Percentiles rank a stretch among this genome's conserved stretches.
These are phyloP conservation scores for Aspergillus sp. DNA, from an alignment of 2,329 filamentous ascomycete genomes.

Conservation along the genomic window DNA sequence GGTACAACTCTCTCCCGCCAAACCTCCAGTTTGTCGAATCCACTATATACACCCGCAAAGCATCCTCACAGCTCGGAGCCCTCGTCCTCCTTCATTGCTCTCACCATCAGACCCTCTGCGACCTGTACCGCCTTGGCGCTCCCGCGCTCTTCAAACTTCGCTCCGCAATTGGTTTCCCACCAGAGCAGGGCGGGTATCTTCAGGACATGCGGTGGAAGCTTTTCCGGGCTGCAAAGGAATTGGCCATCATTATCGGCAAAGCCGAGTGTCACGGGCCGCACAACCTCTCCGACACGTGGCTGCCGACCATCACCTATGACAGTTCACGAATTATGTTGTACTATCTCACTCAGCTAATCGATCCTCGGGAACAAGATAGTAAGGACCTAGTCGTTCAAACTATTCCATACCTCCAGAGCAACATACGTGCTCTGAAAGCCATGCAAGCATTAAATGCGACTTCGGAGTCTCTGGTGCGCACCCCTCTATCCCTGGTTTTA, in stretches of 20 bases:
- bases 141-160: conserved; percentile 15
- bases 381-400: conserved; percentile 13
- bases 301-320: conserved; percentile 15
- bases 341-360: conserved; percentile 16
- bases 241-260: conserved; percentile 10
- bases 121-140: conserved; percentile 14
- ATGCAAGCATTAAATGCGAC: conserved; percentile 13
- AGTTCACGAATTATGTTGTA: conserved; percentile 18
- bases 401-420: conserved; percentile 13
- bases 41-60: conserved; percentile 14
- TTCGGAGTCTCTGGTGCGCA: conserved; percentile 8
- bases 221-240: conserved; percentile 6
- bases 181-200: conserved; percentile 10
- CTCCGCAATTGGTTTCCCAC: conserved; percentile 14
- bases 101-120: conserved; percentile 14
- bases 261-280: conserved; percentile 11
- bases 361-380: conserved; percentile 11
- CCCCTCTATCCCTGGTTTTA: not conserved
- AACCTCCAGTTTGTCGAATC: conserved; percentile 7
- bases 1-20: conserved; percentile 9
- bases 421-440: conserved; percentile 9
- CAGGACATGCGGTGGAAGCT: conserved; percentile 8
- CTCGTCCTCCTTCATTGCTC: conserved; percentile 13
- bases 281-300: conserved; percentile 13
- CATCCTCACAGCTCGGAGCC: conserved; percentile 12